These are phyloP conservation scores for Lactarius sanguifluus DNA, from an alignment of 768 basidiomycete genomes.

Conservation along the genomic window DNA sequence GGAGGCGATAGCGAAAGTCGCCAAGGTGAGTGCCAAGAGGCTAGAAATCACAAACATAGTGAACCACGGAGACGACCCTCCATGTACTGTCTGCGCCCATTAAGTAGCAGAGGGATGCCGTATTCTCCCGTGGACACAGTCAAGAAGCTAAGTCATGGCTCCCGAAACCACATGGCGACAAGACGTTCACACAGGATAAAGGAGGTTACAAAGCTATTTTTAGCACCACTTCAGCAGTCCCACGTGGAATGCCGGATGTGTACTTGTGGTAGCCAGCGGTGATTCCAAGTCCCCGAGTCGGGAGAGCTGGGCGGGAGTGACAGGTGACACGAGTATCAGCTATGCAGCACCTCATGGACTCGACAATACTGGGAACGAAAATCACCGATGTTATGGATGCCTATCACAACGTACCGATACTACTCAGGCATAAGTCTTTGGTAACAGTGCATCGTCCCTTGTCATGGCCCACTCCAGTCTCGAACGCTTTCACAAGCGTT, in stretches of 20 bases:
- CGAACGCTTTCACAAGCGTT: conserved; percentile 73
- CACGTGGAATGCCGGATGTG: background rate
- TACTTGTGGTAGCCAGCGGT: background rate
- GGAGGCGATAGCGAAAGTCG: background rate
- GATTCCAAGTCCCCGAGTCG: background rate
- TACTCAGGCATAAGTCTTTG: conserved; percentile 71
- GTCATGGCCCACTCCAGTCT: conserved; percentile 65
- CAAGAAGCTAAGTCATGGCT: background rate
- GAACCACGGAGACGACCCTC: background rate
- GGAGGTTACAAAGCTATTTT: background rate
- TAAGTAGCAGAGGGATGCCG: background rate
- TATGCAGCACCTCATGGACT: background rate
- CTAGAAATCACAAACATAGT: conserved; percentile 3
- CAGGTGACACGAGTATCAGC: background rate
- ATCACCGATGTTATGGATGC: background rate
- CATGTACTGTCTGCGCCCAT: background rate
- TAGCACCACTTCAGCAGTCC: background rate
- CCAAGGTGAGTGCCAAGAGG: conserved; percentile 5
- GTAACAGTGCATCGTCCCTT: conserved; percentile 71
- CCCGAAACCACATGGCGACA: background rate
- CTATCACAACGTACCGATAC: conserved; percentile 63
- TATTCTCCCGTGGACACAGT: background rate
- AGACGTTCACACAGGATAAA: background rate
- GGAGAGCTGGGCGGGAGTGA: background rate
- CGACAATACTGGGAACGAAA: background rate